These are phyloP conservation scores for Exophiala sp. DNA, from an alignment of 2,329 filamentous ascomycete genomes.

Conservation along the genomic window DNA sequence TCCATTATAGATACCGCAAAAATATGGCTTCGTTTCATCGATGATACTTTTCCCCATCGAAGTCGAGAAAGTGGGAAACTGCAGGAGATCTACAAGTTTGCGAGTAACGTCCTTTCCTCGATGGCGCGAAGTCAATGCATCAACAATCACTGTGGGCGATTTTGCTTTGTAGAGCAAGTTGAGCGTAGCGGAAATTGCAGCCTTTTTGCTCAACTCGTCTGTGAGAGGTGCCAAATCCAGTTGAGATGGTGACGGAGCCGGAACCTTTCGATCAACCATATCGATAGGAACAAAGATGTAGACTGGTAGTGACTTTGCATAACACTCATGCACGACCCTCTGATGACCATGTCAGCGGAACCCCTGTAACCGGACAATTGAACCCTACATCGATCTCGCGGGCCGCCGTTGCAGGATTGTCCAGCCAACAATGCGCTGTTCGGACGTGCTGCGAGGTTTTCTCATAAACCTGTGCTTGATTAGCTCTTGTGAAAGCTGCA, in stretches of 20 bases:
- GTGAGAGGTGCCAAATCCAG: neutral
- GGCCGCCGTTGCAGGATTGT: constrained; percentile 12
- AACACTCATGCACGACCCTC: constrained; percentile 18
- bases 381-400: constrained; percentile 14
- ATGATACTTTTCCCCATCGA: constrained; percentile 5
- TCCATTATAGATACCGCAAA: constrained; percentile 1
- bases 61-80: constrained; percentile 2
- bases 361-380: neutral
- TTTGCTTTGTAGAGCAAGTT: neutral
- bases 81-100: neutral
- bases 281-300: constrained; percentile 18
- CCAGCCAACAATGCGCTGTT: constrained; percentile 18
- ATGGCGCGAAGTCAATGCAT: neutral
- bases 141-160: neutral
- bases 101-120: neutral
- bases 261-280: constrained; percentile 3
- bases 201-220: neutral
- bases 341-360: neutral
- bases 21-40: neutral
- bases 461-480: neutral
- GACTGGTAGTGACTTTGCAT: neutral
- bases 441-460: constrained; percentile 13
- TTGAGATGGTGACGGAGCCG: neutral
- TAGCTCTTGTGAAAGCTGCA: neutral
- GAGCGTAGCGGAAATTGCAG: neutral